Conservation (phyloP, 2,329 filamentous ascomycete genomes). For the Colletotrichum trifolii region DNA sequence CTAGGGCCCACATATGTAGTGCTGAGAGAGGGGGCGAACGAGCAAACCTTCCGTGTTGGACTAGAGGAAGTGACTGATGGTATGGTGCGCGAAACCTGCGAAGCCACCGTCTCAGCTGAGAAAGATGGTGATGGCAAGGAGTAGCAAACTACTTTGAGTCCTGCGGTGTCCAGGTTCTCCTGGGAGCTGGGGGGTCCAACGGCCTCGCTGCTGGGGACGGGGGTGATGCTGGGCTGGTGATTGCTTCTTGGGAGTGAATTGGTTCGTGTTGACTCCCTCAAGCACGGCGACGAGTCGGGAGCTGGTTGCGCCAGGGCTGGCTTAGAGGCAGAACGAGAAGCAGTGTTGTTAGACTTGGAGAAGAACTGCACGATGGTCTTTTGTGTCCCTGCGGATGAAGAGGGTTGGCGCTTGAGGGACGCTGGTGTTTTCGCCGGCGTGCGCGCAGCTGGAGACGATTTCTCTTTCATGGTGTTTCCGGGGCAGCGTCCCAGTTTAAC, state of each 20-base stretch:
- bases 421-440: constrained; percentile 50
- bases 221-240: constrained; percentile 67
- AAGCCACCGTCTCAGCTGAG: constrained; percentile 53
- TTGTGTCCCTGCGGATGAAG: constrained; percentile 48
- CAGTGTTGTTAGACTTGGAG: constrained; percentile 50
- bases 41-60: constrained; percentile 79
- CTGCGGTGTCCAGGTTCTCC: constrained; percentile 65
- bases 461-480: constrained; percentile 33
- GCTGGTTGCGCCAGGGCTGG: constrained; percentile 42
- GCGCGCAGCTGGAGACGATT: constrained; percentile 42
- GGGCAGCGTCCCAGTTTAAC: too few species aligned
- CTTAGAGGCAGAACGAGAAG: constrained; percentile 47
- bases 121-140: constrained; percentile 55
- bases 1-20: too few species aligned
- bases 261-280: constrained; percentile 57
- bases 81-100: constrained; percentile 55
- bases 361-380: constrained; percentile 58
- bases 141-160: constrained; percentile 63
- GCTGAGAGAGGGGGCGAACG: neutral
- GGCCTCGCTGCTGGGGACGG: constrained; percentile 84
- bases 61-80: constrained; percentile 67
- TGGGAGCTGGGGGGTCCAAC: constrained; percentile 75
- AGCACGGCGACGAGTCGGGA: constrained; percentile 47
- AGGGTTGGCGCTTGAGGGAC: constrained; percentile 38
- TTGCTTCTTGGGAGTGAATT: constrained; percentile 54